Conservation (phyloP, 768 basidiomycete genomes). For the Psilocybe tampanensis region DNA sequence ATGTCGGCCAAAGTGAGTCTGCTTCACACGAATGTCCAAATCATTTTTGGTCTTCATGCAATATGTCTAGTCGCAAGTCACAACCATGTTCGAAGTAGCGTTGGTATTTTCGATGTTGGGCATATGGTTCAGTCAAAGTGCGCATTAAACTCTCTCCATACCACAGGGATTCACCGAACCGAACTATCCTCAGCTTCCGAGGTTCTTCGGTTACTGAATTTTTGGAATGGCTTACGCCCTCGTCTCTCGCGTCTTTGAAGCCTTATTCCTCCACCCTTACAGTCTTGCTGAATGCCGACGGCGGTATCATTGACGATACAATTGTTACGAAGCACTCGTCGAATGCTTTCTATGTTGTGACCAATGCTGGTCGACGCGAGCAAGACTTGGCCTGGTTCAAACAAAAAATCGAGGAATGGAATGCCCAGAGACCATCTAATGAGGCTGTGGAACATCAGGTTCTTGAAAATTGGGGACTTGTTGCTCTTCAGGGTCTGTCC, state of each 20-base stretch:
- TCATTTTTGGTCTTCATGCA: constrained; percentile 6
- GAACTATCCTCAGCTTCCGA: constrained; percentile 61
- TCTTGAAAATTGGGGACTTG: constrained; percentile 81
- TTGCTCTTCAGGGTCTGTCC: constrained; percentile 85
- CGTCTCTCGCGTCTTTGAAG: constrained; percentile 66
- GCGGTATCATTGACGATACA: constrained; percentile 96
- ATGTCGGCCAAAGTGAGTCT: constrained; percentile 72
- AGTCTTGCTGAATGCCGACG: constrained; percentile 83
- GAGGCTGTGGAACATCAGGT: constrained; percentile 78
- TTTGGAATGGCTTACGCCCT: constrained; percentile 89
- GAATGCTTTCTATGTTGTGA: constrained; percentile 91
- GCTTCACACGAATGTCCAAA: constrained; percentile 10
- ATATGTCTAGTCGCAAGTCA: constrained; percentile 76
- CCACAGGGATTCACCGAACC: background rate
- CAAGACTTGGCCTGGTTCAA: constrained; percentile 82
- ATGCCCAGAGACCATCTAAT: constrained; percentile 51
- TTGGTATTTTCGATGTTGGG: constrained; percentile 94
- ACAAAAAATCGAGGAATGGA: constrained; percentile 76
- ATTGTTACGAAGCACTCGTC: constrained; percentile 85
- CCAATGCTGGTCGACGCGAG: constrained; percentile 88
- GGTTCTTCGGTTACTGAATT: constrained; percentile 79
- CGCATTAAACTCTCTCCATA: constrained; percentile 18
- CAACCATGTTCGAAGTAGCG: constrained; percentile 79
- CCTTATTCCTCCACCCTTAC: constrained; percentile 85
- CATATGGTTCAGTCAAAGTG: constrained; percentile 97